Evolutionary conservation across 2,329 filamentous ascomycete genomes (phyloP), one percentile per base, ranked within the genome.

Genomic region (Cercospora sojina): DNA sequence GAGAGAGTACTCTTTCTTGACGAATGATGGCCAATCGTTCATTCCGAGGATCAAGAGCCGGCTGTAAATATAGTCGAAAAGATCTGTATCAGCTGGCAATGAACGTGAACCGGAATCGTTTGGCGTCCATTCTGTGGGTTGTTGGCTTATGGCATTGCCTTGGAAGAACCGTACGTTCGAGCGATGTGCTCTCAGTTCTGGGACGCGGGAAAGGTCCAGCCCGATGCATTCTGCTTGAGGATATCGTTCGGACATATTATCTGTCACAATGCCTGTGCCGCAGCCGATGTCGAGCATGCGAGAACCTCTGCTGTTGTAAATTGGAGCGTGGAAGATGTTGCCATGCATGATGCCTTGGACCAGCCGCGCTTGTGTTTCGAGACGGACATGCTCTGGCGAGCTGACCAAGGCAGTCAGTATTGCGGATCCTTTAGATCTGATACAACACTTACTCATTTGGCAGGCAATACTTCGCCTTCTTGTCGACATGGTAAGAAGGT

Each of bases 251-350:
- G 67, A 69, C 53, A 70, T 64, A 16, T 64, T 51, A 43, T 62
- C 67, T 77, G 59, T 81, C 74, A 65, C 43, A 51, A 66, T 64
- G 18, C 71, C 71, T 8, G 69, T 66, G 78, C 82, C 67, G 57
- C 69, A 64, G 23, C 67, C 49, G 23, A 67, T 62, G 41, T 66
- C 51, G 47, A 64, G 55, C 6, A 67, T 35, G 20, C 67, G 56
- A 27, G 29, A 7, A 13, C 8, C 27, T 38, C 10, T 38, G 10
- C n/a, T 27, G 16, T 25, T 10, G 8, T 25, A 23, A 31, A 66
- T 58, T 3, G 60, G 59, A 62, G 35, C 32, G 68, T 55, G 72
- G 32, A 67, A 69, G 59, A 66, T 66, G 49, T 63, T 67, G 58
- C 61, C 49, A 32, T 58, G 27, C 72, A 73, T 74, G 64, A 73